Percentiles rank a stretch among this genome's conserved stretches.
Conservation (phyloP, 352 stramenopile species). For the Globisporangium camurandrum region DNA sequence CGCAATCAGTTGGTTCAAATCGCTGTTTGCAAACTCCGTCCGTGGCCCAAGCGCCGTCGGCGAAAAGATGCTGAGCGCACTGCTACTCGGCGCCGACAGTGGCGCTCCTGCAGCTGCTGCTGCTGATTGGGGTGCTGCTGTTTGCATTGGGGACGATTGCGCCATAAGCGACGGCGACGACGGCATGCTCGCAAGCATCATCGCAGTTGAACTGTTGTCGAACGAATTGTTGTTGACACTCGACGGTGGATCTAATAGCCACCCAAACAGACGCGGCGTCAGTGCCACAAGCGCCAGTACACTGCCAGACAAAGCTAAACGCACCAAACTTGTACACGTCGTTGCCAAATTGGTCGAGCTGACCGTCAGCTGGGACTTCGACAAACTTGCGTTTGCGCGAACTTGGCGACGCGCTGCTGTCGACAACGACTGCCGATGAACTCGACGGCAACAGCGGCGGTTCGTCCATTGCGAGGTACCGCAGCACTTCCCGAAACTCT, state of each 20-base stretch:
- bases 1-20: constrained; percentile 12
- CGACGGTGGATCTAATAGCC: constrained; percentile 25
- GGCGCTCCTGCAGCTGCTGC: neutral
- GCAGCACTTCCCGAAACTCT: constrained; percentile 78
- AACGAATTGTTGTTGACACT: constrained; percentile 39
- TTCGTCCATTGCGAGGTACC: constrained; percentile 83
- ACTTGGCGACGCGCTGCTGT: constrained; percentile 13
- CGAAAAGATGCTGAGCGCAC: constrained; percentile 77
- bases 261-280: constrained; percentile 3
- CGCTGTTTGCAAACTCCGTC: constrained; percentile 15
- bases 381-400: constrained; percentile 81
- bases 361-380: constrained; percentile 35
- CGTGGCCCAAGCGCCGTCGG: constrained; percentile 10
- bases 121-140: neutral
- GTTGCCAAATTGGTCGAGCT: constrained; percentile 11
- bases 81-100: constrained; percentile 28
- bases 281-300: neutral
- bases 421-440: constrained; percentile 25
- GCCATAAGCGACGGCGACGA: constrained; percentile 3
- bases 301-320: constrained; percentile 3
- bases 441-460: constrained; percentile 44
- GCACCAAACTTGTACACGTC: constrained; percentile 28
- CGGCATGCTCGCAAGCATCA: constrained; percentile 23
- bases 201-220: constrained; percentile 24
- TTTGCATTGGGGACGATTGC: neutral